Percentiles rank a stretch among this genome's conserved stretches.
Evolutionary conservation across 208 protist genomes (phyloP).

Genomic region (Novymonas esmeraldas): DNA sequence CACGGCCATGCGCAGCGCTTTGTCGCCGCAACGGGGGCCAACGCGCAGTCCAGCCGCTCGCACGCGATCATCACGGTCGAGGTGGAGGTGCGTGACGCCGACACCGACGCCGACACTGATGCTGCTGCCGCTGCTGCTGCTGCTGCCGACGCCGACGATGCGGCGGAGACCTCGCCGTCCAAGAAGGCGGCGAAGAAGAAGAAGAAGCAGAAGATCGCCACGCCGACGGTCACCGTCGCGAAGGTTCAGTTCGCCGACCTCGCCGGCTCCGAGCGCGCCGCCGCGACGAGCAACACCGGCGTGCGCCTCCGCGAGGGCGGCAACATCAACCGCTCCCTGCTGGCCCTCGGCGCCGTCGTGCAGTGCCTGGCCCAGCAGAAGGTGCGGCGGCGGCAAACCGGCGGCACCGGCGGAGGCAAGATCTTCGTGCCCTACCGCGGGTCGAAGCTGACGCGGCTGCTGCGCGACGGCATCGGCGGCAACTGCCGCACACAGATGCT

Average conservation of each 20-base stretch:
- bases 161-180: not conserved
- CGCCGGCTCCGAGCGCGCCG: constrained; percentile 89
- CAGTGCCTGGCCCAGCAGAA: constrained; percentile 77
- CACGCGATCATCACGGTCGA: constrained; percentile 91
- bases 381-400: constrained; percentile 18
- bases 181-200: not conserved
- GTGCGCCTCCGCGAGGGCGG: constrained; percentile 90
- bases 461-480: constrained; percentile 74
- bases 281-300: constrained; percentile 80
- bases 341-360: constrained; percentile 93
- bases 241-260: constrained; percentile 87
- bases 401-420: constrained; percentile 16
- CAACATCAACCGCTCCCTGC: constrained; percentile 95
- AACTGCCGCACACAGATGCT: constrained; percentile 88
- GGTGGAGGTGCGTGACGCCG: constrained; percentile 55
- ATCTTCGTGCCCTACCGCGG: constrained; percentile 84
- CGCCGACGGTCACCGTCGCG: constrained; percentile 55
- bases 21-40: constrained; percentile 71
- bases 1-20: constrained; percentile 77
- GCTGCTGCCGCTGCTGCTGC: not conserved
- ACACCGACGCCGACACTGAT: not conserved
- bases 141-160: constrained; percentile 9
- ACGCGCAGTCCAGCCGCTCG: constrained; percentile 86
- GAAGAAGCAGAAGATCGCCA: not conserved
- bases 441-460: constrained; percentile 82